A percentile compares a stretch with the other conserved stretches of the same genome.
phyloP scores from a whole-genome alignment of 495 filamentous ascomycete genomes.

The Podospora pseudopauciseta region DNA sequence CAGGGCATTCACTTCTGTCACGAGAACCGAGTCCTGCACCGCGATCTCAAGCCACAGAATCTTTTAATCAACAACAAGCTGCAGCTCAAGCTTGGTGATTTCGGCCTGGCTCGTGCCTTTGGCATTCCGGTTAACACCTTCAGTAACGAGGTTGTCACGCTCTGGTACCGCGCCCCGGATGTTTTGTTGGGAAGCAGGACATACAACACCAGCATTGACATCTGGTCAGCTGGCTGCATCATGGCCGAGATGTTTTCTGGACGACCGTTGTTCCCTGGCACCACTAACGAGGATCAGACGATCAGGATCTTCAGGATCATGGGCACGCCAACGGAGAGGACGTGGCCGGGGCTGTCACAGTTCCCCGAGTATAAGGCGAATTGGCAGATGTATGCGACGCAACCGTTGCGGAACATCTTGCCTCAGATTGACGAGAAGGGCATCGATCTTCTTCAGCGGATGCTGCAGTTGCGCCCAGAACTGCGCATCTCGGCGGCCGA shows the following conservation, averaged over 20 bases:
- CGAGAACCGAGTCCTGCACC: constrained; percentile 89
- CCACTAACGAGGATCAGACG: constrained; percentile 94
- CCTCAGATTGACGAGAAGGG: constrained; percentile 85
- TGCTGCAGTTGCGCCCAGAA: constrained; percentile 92
- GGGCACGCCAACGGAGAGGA: constrained; percentile 89
- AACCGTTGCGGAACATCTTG: constrained; percentile 77
- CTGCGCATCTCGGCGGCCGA: constrained; percentile 82
- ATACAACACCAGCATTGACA: constrained; percentile 97
- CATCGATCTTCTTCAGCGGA: constrained; percentile 77
- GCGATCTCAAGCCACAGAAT: constrained; percentile 95
- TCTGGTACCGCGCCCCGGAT: constrained; percentile 95
- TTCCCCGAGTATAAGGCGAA: constrained; percentile 93
- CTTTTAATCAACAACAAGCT: constrained; percentile 91
- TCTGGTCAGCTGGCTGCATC: constrained; percentile 96
- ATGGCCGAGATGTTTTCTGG: constrained; percentile 99
- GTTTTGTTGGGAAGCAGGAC: constrained; percentile 86
- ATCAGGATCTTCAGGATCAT: constrained; percentile 95
- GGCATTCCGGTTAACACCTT: constrained; percentile 98
- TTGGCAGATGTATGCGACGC: constrained; percentile 93
- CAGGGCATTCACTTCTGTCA: constrained; percentile 96
- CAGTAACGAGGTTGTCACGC: constrained; percentile 93
- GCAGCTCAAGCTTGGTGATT: constrained; percentile 90
- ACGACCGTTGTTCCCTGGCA: constrained; percentile 87
- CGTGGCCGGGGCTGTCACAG: constrained; percentile 85
- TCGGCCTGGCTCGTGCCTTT: constrained; percentile 87